These are phyloP conservation scores for Phoenix dactylifera DNA, from an alignment of 176 grass and related monocot genomes.

Conservation along the genomic window DNA sequence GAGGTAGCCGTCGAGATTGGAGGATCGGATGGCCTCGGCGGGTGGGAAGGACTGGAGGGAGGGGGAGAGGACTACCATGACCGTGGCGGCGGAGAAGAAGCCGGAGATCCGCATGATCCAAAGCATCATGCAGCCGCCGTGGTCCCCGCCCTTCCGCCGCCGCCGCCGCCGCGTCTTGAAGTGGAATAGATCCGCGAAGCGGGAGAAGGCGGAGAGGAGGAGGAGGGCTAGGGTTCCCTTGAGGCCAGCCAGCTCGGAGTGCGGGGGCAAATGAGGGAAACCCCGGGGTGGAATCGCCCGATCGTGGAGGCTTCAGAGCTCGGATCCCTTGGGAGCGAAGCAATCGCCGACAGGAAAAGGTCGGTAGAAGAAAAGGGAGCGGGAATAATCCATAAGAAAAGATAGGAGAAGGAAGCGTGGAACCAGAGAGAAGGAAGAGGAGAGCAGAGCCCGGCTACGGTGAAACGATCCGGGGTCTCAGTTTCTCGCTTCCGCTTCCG, in stretches of 20 bases:
- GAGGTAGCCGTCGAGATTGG: conserved; percentile 69
- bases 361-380: conserved; percentile 28
- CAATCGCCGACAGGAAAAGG: conserved; percentile 17
- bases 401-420: too few species aligned
- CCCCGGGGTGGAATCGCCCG: conserved; percentile 23
- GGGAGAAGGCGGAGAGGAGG: conserved; percentile 27
- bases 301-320: conserved; percentile 20
- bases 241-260: neutral
- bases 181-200: conserved; percentile 27
- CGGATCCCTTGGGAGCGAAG: conserved; percentile 25
- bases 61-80: conserved; percentile 75
- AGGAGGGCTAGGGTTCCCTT: conserved; percentile 14
- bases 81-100: conserved; percentile 57
- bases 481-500: too few species aligned
- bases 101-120: conserved; percentile 68
- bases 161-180: conserved; percentile 8
- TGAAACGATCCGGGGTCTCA: too few species aligned
- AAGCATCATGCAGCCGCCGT: conserved; percentile 37
- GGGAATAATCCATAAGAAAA: neutral
- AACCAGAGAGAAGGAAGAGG: too few species aligned
- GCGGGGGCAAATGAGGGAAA: conserved; percentile 10
- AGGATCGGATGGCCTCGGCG: conserved; percentile 89
- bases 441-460: too few species aligned
- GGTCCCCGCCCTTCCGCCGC: conserved; percentile 15
- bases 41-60: conserved; percentile 93